phyloP scores from a whole-genome alignment of 2,329 filamentous ascomycete species.

The Phialophora macrospora region DNA sequence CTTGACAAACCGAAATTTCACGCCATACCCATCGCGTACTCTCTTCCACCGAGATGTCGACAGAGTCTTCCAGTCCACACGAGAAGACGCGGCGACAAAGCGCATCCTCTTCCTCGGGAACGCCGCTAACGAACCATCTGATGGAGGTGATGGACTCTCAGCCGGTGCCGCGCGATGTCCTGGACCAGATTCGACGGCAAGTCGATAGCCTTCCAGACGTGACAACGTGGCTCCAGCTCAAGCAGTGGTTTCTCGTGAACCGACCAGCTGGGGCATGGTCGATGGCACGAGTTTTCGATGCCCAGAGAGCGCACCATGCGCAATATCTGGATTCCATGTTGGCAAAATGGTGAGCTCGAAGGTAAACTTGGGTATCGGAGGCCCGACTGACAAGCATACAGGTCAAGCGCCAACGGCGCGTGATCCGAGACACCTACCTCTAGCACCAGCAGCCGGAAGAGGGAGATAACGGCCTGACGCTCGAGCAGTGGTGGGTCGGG shows the following conservation, averaged over 20 bases:
- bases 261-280: not conserved
- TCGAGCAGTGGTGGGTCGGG: not conserved
- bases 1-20: not conserved
- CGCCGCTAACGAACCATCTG: not conserved
- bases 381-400: not conserved
- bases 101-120: not conserved
- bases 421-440: not conserved
- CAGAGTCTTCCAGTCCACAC: not conserved
- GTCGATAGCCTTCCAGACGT: not conserved
- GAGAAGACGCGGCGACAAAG: not conserved
- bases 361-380: not conserved
- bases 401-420: not conserved
- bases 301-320: not conserved
- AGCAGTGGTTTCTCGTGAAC: not conserved
- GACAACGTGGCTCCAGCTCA: not conserved
- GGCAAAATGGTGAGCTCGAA: not conserved
- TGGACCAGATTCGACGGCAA: conserved; percentile 2
- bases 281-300: not conserved
- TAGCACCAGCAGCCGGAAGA: not conserved
- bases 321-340: not conserved
- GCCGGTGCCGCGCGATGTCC: not conserved
- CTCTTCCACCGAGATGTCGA: not conserved
- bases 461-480: not conserved
- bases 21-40: not conserved
- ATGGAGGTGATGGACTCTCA: not conserved